Evolutionary conservation across 768 basidiomycete species (phyloP).

Genomic region (Candolleomyces aberdarensis): DNA sequence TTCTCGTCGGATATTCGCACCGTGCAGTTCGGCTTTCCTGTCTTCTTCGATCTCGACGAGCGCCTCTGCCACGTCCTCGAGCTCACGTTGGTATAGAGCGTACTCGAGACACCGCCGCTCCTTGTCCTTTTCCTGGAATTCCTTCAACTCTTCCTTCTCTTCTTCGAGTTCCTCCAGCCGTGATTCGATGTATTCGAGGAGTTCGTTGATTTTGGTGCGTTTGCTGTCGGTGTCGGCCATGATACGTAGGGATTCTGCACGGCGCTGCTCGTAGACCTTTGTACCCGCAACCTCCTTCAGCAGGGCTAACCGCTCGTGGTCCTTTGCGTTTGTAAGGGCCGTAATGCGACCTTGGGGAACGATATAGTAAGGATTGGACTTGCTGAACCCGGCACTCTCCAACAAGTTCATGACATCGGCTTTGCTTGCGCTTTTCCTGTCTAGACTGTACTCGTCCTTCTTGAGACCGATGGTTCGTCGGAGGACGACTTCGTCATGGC

Average conservation of each 20-base stretch:
- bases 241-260: slow-evolving; percentile 89
- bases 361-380: slow-evolving; percentile 98
- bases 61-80: slow-evolving; percentile 84
- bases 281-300: slow-evolving; percentile 98
- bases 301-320: slow-evolving; percentile 88
- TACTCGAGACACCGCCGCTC: slow-evolving; percentile 94
- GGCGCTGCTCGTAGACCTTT: slow-evolving; percentile 94
- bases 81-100: slow-evolving; percentile 86
- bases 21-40: slow-evolving; percentile 76
- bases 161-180: slow-evolving; percentile 90
- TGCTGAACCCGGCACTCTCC: slow-evolving; percentile 96
- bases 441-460: slow-evolving; percentile 97
- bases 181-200: slow-evolving; percentile 88
- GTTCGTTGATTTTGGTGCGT: slow-evolving; percentile 84
- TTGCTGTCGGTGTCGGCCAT: slow-evolving; percentile 97
- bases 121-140: slow-evolving; percentile 95
- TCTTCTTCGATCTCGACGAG: slow-evolving; percentile 87
- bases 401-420: slow-evolving; percentile 97
- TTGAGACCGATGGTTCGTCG: slow-evolving; percentile 95
- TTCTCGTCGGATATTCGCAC: slow-evolving; percentile 76
- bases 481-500: slow-evolving; percentile 80
- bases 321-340: slow-evolving; percentile 94
- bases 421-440: slow-evolving; percentile 92
- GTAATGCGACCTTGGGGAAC: slow-evolving; percentile 98
- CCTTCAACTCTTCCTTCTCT: slow-evolving; percentile 96